A percentile compares a stretch with the other conserved stretches of the same genome.
Evolutionary conservation across 2,329 filamentous ascomycete genomes (phyloP).

Genomic region (Beauveria australis): DNA sequence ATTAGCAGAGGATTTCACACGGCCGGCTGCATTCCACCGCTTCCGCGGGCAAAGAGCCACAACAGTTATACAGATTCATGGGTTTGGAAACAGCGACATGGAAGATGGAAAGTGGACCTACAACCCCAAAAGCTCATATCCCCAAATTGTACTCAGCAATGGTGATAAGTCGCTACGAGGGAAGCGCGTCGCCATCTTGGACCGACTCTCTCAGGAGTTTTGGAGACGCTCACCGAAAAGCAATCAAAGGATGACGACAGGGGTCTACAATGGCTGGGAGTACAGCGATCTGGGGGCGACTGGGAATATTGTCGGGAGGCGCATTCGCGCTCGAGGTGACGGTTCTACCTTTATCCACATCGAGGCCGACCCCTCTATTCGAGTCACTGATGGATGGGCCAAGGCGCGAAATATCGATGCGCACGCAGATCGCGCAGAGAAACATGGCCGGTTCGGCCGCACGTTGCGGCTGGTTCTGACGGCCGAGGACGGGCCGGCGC

Average conservation of each 20-base stretch:
- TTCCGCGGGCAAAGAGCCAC: not conserved
- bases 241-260: slow-evolving; percentile 4
- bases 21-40: not conserved
- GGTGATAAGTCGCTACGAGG: not conserved
- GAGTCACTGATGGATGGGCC: slow-evolving; percentile 3
- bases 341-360: slow-evolving; percentile 3
- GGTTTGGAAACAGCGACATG: slow-evolving; percentile 6
- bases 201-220: slow-evolving; percentile 1
- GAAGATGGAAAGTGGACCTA: not conserved
- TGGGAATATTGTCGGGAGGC: not conserved
- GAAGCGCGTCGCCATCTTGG: slow-evolving; percentile 1
- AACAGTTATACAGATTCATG: not conserved
- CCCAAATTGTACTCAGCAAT: slow-evolving; percentile 3
- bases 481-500: not conserved
- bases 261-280: slow-evolving; percentile 3
- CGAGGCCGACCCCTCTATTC: slow-evolving; percentile 1
- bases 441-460: not conserved
- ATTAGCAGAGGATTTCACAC: slow-evolving; percentile 1
- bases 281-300: slow-evolving; percentile 5
- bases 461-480: not conserved
- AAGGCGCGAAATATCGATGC: not conserved
- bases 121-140: slow-evolving; percentile 4
- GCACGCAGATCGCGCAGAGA: not conserved
- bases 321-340: not conserved
- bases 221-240: not conserved